Percentiles rank a stretch among this genome's conserved stretches.
phyloP scores from a whole-genome alignment of 208 protist genomes.

The Leishmania major region DNA sequence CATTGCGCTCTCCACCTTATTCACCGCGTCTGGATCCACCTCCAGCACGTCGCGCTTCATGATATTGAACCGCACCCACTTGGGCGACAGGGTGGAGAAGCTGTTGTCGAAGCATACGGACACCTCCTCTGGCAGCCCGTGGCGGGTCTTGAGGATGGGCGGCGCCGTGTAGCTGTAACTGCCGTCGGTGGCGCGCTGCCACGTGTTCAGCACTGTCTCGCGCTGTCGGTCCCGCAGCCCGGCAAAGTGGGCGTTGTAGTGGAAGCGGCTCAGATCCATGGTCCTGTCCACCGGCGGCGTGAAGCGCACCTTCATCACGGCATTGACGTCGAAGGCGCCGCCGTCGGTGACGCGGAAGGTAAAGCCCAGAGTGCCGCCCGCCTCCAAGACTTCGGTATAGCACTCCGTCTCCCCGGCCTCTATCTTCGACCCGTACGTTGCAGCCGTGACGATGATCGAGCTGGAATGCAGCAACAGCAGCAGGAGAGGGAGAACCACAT shows the following conservation, averaged over 20 bases:
- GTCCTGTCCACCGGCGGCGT: conserved; percentile 41
- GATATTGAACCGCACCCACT: conserved; percentile 67
- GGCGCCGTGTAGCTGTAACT: conserved; percentile 70
- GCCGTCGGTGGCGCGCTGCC: conserved; percentile 57
- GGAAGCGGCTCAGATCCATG: conserved; percentile 36
- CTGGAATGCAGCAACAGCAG: conserved; percentile 14
- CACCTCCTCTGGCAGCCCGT: conserved; percentile 68
- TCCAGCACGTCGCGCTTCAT: conserved; percentile 59
- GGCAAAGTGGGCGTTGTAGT: conserved; percentile 46
- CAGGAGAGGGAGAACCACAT: not conserved
- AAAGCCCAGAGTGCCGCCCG: conserved; percentile 62
- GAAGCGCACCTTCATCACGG: conserved; percentile 39
- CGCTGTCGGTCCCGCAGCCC: conserved; percentile 37
- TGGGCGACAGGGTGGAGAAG: conserved; percentile 63
- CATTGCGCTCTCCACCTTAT: conserved; percentile 51
- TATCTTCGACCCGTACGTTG: conserved; percentile 52
- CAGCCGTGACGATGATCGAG: conserved; percentile 8
- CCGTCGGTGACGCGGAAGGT: conserved; percentile 76
- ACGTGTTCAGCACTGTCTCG: conserved; percentile 50
- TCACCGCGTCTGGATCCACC: conserved; percentile 45
- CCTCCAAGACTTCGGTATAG: conserved; percentile 65
- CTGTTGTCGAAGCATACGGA: conserved; percentile 74
- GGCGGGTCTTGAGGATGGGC: conserved; percentile 44
- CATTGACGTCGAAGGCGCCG: conserved; percentile 74
- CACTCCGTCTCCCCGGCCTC: conserved; percentile 57